phyloP scores from a whole-genome alignment of 179 eudicot genomes.

The Beta corolliflora region DNA sequence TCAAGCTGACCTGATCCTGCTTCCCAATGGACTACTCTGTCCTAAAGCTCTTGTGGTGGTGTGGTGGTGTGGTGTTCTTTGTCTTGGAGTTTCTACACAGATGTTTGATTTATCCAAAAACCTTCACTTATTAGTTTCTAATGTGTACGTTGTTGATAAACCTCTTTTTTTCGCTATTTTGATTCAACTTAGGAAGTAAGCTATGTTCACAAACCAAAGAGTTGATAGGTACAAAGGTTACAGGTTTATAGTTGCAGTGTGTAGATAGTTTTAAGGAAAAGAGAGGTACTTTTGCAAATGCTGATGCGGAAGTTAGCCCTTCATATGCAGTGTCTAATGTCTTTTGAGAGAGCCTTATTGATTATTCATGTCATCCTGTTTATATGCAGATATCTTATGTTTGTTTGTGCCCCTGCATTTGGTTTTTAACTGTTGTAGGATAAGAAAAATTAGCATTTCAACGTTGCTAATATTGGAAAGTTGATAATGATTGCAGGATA shows the following conservation, averaged over 20 bases:
- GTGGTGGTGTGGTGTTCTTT: background rate
- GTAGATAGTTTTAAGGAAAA: background rate
- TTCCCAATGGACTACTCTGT: too few relatives aligned
- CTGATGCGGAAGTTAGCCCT: background rate
- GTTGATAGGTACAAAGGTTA: background rate
- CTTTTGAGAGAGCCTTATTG: background rate
- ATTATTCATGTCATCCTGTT: background rate
- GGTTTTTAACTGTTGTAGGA: background rate
- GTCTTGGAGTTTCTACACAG: background rate
- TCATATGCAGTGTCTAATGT: background rate
- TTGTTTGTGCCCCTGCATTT: background rate
- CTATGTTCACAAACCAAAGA: background rate
- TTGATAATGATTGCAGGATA: conserved; percentile 52
- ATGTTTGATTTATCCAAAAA: background rate
- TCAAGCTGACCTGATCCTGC: too few relatives aligned
- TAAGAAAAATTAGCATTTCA: background rate
- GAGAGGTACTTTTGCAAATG: background rate
- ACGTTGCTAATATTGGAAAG: background rate
- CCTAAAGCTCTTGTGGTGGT: too few relatives aligned
- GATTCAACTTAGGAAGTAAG: background rate
- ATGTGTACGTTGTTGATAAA: background rate
- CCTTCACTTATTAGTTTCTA: background rate
- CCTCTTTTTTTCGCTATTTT: background rate
- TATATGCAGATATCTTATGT: background rate
- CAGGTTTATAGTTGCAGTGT: background rate